phyloP scores from a whole-genome alignment of 2,329 filamentous ascomycete genomes.

The Ceratocystis smalleyi region DNA sequence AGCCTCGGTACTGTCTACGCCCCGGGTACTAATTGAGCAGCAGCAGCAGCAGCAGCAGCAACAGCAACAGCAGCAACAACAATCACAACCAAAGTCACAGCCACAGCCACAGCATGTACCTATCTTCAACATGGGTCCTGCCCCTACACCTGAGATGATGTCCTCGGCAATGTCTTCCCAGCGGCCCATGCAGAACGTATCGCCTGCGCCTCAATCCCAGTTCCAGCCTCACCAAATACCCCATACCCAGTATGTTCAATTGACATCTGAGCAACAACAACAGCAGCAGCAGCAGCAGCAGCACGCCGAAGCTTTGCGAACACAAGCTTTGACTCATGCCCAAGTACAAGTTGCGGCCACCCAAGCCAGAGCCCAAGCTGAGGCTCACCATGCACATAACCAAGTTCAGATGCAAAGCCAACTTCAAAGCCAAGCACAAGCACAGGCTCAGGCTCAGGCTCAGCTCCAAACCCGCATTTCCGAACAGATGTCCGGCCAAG shows the following conservation, averaged over 20 bases:
- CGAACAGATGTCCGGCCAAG: neutral
- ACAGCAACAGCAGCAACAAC: neutral
- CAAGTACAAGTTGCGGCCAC: conserved; percentile 3
- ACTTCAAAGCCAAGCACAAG: neutral
- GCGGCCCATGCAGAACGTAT: conserved; percentile 1
- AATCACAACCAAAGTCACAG: neutral
- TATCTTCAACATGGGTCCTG: neutral
- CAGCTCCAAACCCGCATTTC: neutral
- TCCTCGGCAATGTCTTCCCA: conserved; percentile 5
- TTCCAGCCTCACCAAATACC: neutral
- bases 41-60: conserved; percentile 1
- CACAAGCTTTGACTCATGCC: conserved; percentile 8
- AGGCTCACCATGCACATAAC: conserved; percentile 7
- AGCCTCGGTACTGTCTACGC: neutral
- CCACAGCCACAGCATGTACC: neutral
- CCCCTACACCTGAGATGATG: conserved; percentile 6
- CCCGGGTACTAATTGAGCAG: neutral
- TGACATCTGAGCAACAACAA: conserved; percentile 7
- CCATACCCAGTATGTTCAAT: conserved; percentile 2
- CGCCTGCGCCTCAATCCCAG: neutral
- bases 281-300: conserved; percentile 6
- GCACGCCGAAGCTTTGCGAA: conserved; percentile 6
- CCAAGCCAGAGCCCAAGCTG: conserved; percentile 10
- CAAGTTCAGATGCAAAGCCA: conserved; percentile 5
- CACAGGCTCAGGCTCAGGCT: conserved; percentile 3